Evolutionary conservation across 139 green algal species (phyloP).

Genomic region (Asterochloris sp.): DNA sequence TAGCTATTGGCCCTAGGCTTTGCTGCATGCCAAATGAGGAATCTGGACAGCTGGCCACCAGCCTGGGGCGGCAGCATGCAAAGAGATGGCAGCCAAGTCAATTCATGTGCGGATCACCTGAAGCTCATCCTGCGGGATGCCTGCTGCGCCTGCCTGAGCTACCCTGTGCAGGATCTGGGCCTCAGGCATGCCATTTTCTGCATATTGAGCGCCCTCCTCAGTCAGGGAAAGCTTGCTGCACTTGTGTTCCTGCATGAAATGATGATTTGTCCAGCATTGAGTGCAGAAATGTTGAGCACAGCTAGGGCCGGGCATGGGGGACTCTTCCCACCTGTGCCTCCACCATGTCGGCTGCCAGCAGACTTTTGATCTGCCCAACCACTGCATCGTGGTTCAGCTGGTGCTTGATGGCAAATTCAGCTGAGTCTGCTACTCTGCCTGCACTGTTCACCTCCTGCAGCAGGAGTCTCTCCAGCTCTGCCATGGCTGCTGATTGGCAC

Average conservation of each 20-base stretch:
- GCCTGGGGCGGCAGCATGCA: background rate
- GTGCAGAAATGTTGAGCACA: background rate
- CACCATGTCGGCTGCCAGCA: slow-evolving; percentile 79
- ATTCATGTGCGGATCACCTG: background rate
- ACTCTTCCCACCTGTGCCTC: slow-evolving; percentile 49
- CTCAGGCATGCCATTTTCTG: slow-evolving; percentile 75
- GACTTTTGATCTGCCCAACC: slow-evolving; percentile 81
- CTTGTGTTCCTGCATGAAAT: slow-evolving; percentile 62
- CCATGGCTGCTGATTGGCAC: background rate
- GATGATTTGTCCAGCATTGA: background rate
- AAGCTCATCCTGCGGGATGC: slow-evolving; percentile 40
- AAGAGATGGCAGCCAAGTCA: background rate
- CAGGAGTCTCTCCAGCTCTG: background rate
- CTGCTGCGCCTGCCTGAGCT: slow-evolving; percentile 35
- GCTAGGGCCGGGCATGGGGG: background rate
- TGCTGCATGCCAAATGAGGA: slow-evolving; percentile 14
- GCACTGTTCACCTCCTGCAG: background rate
- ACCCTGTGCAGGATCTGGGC: slow-evolving; percentile 79
- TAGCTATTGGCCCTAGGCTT: slow-evolving; percentile 55
- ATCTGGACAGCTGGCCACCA: background rate
- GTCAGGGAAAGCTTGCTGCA: slow-evolving; percentile 74
- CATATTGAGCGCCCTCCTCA: slow-evolving; percentile 67
- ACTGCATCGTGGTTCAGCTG: slow-evolving; percentile 68
- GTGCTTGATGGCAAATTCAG: slow-evolving; percentile 44
- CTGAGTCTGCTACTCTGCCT: slow-evolving; percentile 64